Evolutionary conservation across 2,329 filamentous ascomycete species (phyloP).

Genomic region (Zopfia rhizophila): DNA sequence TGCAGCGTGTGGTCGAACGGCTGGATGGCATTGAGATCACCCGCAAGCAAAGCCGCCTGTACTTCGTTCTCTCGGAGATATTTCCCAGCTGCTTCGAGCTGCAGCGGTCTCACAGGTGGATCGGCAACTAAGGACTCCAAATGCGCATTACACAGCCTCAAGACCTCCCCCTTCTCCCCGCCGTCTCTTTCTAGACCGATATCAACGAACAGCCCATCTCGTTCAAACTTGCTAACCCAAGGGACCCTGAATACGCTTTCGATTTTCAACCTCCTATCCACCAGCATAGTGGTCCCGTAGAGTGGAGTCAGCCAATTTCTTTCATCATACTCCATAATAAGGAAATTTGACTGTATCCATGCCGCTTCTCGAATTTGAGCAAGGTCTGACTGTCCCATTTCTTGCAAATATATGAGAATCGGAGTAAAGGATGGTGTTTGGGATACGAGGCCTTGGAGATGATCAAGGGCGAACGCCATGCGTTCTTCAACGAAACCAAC

Average conservation of each 20-base stretch:
- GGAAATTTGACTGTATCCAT: slow-evolving; percentile 62
- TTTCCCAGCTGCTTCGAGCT: slow-evolving; percentile 58
- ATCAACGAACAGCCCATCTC: slow-evolving; percentile 68
- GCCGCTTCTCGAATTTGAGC: slow-evolving; percentile 53
- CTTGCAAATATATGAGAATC: slow-evolving; percentile 62
- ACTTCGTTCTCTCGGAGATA: slow-evolving; percentile 55
- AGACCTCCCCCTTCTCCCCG: slow-evolving; percentile 22
- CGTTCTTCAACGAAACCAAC: slow-evolving; percentile 49
- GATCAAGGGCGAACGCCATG: slow-evolving; percentile 54
- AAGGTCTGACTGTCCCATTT: slow-evolving; percentile 62
- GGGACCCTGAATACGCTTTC: slow-evolving; percentile 63
- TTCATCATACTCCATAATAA: slow-evolving; percentile 59
- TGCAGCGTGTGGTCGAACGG: slow-evolving; percentile 63
- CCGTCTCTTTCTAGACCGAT: slow-evolving; percentile 39
- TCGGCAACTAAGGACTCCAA: slow-evolving; percentile 64
- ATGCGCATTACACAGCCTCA: slow-evolving; percentile 67
- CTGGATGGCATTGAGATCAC: slow-evolving; percentile 69
- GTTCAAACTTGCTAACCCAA: slow-evolving; percentile 59
- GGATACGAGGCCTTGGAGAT: slow-evolving; percentile 48
- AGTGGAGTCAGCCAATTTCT: slow-evolving; percentile 57
- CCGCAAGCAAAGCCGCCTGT: slow-evolving; percentile 59
- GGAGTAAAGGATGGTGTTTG: slow-evolving; percentile 34
- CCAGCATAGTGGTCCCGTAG: slow-evolving; percentile 65
- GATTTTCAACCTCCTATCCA: slow-evolving; percentile 61
- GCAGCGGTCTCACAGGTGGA: slow-evolving; percentile 61